A percentile compares a stretch with the other conserved stretches of the same genome.
phyloP scores from a whole-genome alignment of 1,139 yeast genomes.

The Zhuliangozyma blackwelliae region DNA sequence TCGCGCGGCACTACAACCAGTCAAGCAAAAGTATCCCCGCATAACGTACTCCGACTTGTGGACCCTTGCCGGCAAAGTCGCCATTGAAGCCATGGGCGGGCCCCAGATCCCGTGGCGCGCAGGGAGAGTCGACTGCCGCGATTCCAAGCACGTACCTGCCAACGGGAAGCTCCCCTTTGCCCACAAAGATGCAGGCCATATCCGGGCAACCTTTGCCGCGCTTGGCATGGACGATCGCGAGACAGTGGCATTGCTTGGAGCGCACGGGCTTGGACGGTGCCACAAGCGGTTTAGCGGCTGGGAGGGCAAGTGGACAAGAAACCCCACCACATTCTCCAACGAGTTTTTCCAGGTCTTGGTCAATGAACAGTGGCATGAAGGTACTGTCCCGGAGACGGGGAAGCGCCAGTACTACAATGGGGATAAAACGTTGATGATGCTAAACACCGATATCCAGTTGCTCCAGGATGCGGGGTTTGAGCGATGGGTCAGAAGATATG shows the following conservation, averaged over 20 bases:
- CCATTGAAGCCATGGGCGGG: constrained; percentile 60
- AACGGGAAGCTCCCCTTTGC: constrained; percentile 63
- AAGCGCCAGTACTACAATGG: constrained; percentile 32
- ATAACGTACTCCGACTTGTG: constrained; percentile 63
- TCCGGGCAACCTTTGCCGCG: constrained; percentile 49
- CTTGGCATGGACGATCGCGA: constrained; percentile 65
- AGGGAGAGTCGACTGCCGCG: constrained; percentile 58
- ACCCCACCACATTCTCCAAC: constrained; percentile 34
- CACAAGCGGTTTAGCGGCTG: constrained; percentile 49
- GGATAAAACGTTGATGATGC: constrained; percentile 53
- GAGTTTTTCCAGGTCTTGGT: constrained; percentile 30
- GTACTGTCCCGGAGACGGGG: constrained; percentile 38
- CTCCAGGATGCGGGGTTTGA: constrained; percentile 45
- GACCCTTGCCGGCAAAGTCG: constrained; percentile 61
- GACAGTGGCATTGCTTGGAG: constrained; percentile 60
- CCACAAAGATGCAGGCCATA: constrained; percentile 48
- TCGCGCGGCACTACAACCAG: constrained; percentile 50
- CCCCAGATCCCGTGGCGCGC: constrained; percentile 55
- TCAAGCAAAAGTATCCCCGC: constrained; percentile 54
- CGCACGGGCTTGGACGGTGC: constrained; percentile 63
- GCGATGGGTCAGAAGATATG: constrained; percentile 51
- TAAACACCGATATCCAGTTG: constrained; percentile 60
- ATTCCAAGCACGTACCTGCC: constrained; percentile 51
- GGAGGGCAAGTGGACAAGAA: constrained; percentile 40
- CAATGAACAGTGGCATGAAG: constrained; percentile 28